Evolutionary conservation across 1,139 yeast species (phyloP), one percentile per base, ranked within the genome.

Genomic region (Nakaseomyces sp.): DNA sequence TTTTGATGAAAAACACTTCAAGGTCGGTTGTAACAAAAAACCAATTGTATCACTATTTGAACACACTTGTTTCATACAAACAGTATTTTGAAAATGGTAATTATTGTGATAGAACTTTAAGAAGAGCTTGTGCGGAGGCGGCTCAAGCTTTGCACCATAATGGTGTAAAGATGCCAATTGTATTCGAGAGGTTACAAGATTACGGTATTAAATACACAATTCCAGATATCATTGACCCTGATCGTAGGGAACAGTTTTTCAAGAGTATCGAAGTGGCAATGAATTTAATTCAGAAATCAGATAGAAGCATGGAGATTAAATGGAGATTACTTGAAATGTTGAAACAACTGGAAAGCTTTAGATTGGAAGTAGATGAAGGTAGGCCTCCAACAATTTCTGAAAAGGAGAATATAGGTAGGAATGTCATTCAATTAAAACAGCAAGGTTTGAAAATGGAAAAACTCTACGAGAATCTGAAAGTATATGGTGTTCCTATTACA

Each of bases 111-210:
- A 24, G 43, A 7, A 20, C 45, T 10, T 28, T 41, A 37, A 47
- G 52, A 42, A 45, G 47, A 25, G 9, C 48, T 24, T 40, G 47
- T 44, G 47, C 53, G 44, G 56, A 58, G 36, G 48, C 58, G 20
- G 53, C 54, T 6, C 55, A 55, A 43, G 40, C 50, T 16, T 45
- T 57, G 15, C 56, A 51, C 32, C 41, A 45, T 5, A 56, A 58
- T 43, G 63, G 63, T 25, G 60, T 60, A 2, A 60, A 59, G 41
- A 60, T 60, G 63, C 64, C 64, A 4, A 28, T 50, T 10, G 60
- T 57, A 1, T 55, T 47, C 42, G 58, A 56, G 33, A 46, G 51
- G 4, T 35, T 57, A 17, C 58, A 57, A 41, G 59, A 57, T 45
- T 53, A 50, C 46, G 61, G 61, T 28, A 46, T 57, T 6, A 44